Base-by-base conservation (phyloP, 495 filamentous ascomycete species). In the Platismatia glauca region DNA sequence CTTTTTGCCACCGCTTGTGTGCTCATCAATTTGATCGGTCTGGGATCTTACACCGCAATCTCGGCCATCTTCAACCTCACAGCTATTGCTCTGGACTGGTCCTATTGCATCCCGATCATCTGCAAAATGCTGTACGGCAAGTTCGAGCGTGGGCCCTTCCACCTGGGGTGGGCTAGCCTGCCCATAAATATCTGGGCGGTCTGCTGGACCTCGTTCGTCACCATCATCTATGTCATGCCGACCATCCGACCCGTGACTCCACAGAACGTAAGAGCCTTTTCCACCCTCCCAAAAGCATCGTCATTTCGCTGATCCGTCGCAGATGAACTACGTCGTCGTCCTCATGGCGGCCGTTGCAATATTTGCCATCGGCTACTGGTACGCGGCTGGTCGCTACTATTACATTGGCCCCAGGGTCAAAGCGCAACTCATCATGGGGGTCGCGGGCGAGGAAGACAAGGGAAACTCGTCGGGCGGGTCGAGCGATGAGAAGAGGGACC, bases 81-180 rank as follows among this genome's bases (percentile, higher is more conserved):
- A 62, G 78, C 83, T 24, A 84, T 86, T 55, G 81, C 82, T 12
- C 71, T 86, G n/a, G 84, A 87, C 67, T 80, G 82, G 76, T 79
- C 75, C 46, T 86, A 86, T 71, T 77, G 79, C 61, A 82, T 86
- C 55, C 84, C 84, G 0, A 80, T 87, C 53, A 62, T 83, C 29
- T 86, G 82, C 71, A 87, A 86, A 71, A 64, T 86, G 55, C 12
- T 77, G 5, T 85, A 79, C 53, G 76, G 79, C 18, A 72, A 78
- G 37, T 86, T 86, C 64, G 71, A 82, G 70, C 78, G 74, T 18
- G 84, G 83, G 27, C 84, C 84, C 22, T 86, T 82, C 79, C 74
- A 86, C 65, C 73, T 86, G 74, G 83, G 84, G 13, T 67, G 71
- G 39, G 70, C 73, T 20, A 74, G 77, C 56, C 57, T 66, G 1